phyloP scores from a whole-genome alignment of 805 yeast species.

The Teunomyces panamensis region DNA sequence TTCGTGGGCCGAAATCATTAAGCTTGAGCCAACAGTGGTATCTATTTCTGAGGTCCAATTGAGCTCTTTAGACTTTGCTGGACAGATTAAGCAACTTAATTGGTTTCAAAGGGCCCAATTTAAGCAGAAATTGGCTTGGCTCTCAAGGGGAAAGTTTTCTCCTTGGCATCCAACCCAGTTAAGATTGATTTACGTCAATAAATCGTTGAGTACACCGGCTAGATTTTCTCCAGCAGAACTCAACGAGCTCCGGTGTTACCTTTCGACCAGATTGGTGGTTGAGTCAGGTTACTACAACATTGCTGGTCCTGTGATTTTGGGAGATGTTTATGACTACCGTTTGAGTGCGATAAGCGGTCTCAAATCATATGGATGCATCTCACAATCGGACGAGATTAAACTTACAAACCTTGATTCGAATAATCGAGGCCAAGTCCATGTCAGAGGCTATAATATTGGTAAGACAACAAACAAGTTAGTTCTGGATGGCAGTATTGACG shows the following conservation, averaged over 20 bases:
- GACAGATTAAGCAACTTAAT: conserved; percentile 5
- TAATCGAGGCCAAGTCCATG: conserved; percentile 47
- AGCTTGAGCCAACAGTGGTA: conserved; percentile 28
- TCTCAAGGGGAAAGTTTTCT: conserved; percentile 51
- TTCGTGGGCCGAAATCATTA: conserved; percentile 11
- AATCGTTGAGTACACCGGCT: conserved; percentile 17
- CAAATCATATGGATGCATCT: conserved; percentile 52
- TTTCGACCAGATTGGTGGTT: conserved; percentile 49
- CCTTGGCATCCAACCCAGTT: conserved; percentile 17
- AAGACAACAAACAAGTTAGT: conserved; percentile 27
- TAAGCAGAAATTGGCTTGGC: conserved; percentile 38
- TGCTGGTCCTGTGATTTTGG: conserved; percentile 57
- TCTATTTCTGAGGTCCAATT: conserved; percentile 23
- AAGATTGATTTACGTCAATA: conserved; percentile 43
- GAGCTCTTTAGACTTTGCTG: conserved; percentile 11
- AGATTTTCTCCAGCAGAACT: conserved; percentile 21
- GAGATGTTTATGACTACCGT: conserved; percentile 64
- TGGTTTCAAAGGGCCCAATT: conserved; percentile 20
- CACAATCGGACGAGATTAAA: conserved; percentile 61
- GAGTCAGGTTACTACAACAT: conserved; percentile 47
- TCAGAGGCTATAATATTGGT: conserved; percentile 69
- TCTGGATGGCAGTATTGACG: conserved; percentile 12
- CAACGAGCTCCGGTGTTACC: conserved; percentile 43
- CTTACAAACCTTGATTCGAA: conserved; percentile 31
- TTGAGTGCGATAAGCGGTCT: conserved; percentile 33